phyloP scores from a whole-genome alignment of 441 rosid species.

The Cnidoscolus chayamansa region DNA sequence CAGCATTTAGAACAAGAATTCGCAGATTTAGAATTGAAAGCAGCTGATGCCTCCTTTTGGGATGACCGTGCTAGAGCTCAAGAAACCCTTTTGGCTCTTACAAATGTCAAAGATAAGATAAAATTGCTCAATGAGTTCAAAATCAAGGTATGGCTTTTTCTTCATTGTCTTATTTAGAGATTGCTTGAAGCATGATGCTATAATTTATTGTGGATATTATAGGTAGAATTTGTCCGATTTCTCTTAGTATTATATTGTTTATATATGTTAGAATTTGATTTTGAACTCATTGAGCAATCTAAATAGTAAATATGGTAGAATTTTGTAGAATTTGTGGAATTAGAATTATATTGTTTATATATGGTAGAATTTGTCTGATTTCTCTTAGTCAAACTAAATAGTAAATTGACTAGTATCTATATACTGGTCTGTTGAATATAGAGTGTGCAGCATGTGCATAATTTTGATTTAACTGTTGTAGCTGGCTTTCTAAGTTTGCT shows the following conservation, averaged over 20 bases:
- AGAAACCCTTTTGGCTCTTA: constrained; percentile 58
- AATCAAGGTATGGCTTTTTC: constrained; percentile 45
- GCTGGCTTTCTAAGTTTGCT: neutral
- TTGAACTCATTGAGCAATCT: too few species aligned
- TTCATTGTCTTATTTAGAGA: neutral
- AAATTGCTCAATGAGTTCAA: constrained; percentile 60
- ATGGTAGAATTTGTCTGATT: neutral
- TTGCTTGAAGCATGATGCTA: neutral
- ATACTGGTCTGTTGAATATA: neutral
- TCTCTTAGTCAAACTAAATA: neutral
- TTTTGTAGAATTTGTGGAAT: neutral
- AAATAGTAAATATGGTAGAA: neutral
- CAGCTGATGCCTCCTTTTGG: constrained; percentile 75
- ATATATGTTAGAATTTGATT: too few species aligned
- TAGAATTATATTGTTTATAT: neutral
- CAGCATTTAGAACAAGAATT: constrained; percentile 54
- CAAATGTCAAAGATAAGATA: constrained; percentile 72
- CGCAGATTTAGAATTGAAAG: constrained; percentile 54
- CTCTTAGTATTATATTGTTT: too few species aligned
- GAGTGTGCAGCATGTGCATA: neutral
- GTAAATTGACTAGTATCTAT: neutral
- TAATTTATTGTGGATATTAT: neutral
- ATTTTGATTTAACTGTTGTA: neutral
- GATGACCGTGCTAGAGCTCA: constrained; percentile 81
- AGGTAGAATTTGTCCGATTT: too few species aligned